These are phyloP conservation scores for Coniella lustricola DNA, from an alignment of 2,329 filamentous ascomycete species.

Conservation along the genomic window DNA sequence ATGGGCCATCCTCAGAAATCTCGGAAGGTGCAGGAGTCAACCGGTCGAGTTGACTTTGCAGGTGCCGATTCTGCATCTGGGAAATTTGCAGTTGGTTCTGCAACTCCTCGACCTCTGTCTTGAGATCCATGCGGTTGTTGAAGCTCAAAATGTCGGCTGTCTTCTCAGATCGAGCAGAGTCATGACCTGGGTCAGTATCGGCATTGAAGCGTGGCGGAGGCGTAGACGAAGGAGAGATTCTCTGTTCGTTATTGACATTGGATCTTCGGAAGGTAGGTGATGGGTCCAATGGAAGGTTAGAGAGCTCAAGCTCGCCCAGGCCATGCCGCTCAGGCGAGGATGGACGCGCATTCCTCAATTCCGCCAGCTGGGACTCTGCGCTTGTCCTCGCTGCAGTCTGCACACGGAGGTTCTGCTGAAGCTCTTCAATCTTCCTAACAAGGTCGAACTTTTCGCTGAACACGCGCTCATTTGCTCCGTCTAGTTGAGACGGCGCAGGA, in stretches of 20 bases:
- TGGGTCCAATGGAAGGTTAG: slow-evolving; percentile 65
- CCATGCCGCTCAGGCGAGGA: slow-evolving; percentile 60
- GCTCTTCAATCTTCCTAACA: slow-evolving; percentile 75
- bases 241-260: slow-evolving; percentile 46
- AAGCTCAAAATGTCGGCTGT: slow-evolving; percentile 78
- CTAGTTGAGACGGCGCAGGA: slow-evolving; percentile 54
- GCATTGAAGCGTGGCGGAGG: slow-evolving; percentile 66
- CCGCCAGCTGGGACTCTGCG: slow-evolving; percentile 75
- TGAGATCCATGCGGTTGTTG: slow-evolving; percentile 85
- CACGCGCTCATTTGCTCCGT: slow-evolving; percentile 53
- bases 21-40: slow-evolving; percentile 55
- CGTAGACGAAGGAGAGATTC: slow-evolving; percentile 69
- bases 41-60: slow-evolving; percentile 79
- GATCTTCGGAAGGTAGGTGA: slow-evolving; percentile 65
- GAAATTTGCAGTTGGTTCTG: slow-evolving; percentile 91
- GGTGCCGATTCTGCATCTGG: slow-evolving; percentile 90
- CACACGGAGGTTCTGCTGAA: slow-evolving; percentile 81
- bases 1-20: slow-evolving; percentile 67
- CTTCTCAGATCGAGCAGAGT: slow-evolving; percentile 77
- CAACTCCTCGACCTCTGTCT: slow-evolving; percentile 81
- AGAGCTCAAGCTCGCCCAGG: slow-evolving; percentile 81
- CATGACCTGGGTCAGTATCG: slow-evolving; percentile 42
- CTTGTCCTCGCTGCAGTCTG: slow-evolving; percentile 74
- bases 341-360: slow-evolving; percentile 69
- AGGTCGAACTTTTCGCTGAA: slow-evolving; percentile 74